Evolutionary conservation across 306 rosid species (phyloP), one percentile per base, ranked within the genome.

Genomic region (Inga laurina): DNA sequence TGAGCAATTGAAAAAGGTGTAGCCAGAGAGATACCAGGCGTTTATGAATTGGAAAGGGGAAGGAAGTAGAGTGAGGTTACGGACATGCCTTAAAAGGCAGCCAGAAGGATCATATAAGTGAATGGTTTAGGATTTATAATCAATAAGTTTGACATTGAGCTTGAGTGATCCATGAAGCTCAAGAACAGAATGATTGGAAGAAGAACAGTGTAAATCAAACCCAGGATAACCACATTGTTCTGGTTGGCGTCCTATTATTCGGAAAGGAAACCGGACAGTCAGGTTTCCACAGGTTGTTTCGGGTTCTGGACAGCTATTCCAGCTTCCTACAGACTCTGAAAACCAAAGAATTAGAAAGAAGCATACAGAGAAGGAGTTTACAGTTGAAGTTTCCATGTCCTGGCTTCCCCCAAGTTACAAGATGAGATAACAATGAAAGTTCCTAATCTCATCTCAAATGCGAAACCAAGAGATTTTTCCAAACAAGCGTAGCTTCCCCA

Each of bases 1-100:
- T 75, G 91, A 64, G 64, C 90, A 90, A 41, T 78, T 86, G 84
- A 87, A 79, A 9, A 88, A 46, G 49, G 81, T 14, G n/a, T 16
- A 69, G 49, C 27, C 27, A 27, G 27, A 27, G 27, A 0, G 0
- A 15, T 27, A 27, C 27, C 34, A 44, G 1, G 2, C 0, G 2
- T 0, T 4, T 27, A 0, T 1, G 72, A 66, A 79, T 11, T 30
- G 18, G 71, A 86, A 85, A 18, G 67, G 84, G 35, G 92, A 82
- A 14, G 35, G 10, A 57, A 86, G 27, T 27, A 27, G 16, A 4
- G n/a, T 13, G 83, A 84, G 65, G 16, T 64, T 37, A 37, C 0
- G 39, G 39, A 37, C 39, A 37, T 37, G 39, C 39, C 39, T 37
- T 4, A 4, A 37, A 37, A 37, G 39, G 39, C 7, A 37, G 39